Conservation (phyloP, 371 early-diverging fungal species). For the Mortierella sp. region DNA sequence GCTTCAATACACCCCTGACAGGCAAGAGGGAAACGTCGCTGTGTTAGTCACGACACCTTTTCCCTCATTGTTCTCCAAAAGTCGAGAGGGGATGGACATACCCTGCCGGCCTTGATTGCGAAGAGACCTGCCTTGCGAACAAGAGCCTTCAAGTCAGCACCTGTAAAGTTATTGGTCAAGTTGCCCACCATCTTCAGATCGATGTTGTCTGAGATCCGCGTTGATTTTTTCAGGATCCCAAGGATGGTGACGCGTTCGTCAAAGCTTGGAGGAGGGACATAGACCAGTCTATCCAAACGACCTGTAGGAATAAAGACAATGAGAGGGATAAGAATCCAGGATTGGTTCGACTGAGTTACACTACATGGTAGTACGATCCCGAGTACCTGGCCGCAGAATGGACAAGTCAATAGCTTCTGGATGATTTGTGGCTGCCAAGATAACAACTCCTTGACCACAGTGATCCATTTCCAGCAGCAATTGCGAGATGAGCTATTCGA, state of each 20-base stretch:
- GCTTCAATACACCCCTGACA: slow-evolving; percentile 35
- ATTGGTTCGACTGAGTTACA: too few relatives aligned
- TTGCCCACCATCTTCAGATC: slow-evolving; percentile 64
- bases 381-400: slow-evolving; percentile 83
- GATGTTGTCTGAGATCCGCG: slow-evolving; percentile 59
- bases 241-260: slow-evolving; percentile 80
- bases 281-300: slow-evolving; percentile 87
- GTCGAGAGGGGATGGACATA: neutral
- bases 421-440: slow-evolving; percentile 93
- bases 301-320: slow-evolving; percentile 53
- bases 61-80: neutral
- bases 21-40: neutral
- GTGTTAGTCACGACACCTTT: neutral
- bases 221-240: slow-evolving; percentile 64
- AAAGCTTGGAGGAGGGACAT: slow-evolving; percentile 77
- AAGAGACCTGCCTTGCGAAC: slow-evolving; percentile 81
- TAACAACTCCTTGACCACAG: slow-evolving; percentile 61
- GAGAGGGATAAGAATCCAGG: neutral
- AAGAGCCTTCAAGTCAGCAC: slow-evolving; percentile 86
- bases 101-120: slow-evolving; percentile 56
- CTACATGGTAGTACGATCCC: neutral
- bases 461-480: slow-evolving; percentile 88
- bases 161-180: slow-evolving; percentile 71
- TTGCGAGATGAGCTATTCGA: slow-evolving; percentile 69
- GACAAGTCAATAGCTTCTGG: slow-evolving; percentile 83